Evolutionary conservation across 139 green algal genomes (phyloP).

Genomic region (Picochlorum sp.): DNA sequence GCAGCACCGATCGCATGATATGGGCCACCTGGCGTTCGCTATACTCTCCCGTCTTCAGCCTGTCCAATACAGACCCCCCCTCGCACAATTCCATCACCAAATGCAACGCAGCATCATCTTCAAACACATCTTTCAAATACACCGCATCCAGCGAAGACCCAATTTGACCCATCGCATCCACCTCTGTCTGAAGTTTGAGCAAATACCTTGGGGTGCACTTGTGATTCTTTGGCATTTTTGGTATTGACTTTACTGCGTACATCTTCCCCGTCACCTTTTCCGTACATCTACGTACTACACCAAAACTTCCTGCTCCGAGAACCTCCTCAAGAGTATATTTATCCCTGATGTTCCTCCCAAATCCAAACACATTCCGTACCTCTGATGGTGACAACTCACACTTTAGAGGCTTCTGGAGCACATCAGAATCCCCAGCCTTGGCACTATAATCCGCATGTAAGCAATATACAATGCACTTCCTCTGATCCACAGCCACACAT

Average conservation of each 20-base stretch:
- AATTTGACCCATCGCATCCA: constrained; percentile 88
- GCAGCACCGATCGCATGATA: constrained; percentile 46
- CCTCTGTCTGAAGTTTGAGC: constrained; percentile 84
- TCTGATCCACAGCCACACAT: neutral
- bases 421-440: constrained; percentile 52
- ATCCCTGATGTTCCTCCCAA: constrained; percentile 44
- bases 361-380: constrained; percentile 69
- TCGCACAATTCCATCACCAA: constrained; percentile 88
- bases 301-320: constrained; percentile 82
- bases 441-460: constrained; percentile 52
- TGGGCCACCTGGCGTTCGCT: constrained; percentile 42
- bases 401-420: constrained; percentile 61
- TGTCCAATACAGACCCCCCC: constrained; percentile 61
- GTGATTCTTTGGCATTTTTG: constrained; percentile 72
- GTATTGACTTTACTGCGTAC: constrained; percentile 80
- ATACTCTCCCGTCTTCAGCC: constrained; percentile 43
- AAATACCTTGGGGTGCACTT: constrained; percentile 75
- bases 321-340: constrained; percentile 64
- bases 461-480: neutral
- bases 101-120: constrained; percentile 68
- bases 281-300: constrained; percentile 69
- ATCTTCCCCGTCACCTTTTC: constrained; percentile 29
- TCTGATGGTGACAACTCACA: constrained; percentile 50
- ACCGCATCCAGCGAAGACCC: constrained; percentile 73
- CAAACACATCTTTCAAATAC: constrained; percentile 66